Conservation (phyloP, 768 basidiomycete genomes). For the Pilatotrama ljubarskyi region DNA sequence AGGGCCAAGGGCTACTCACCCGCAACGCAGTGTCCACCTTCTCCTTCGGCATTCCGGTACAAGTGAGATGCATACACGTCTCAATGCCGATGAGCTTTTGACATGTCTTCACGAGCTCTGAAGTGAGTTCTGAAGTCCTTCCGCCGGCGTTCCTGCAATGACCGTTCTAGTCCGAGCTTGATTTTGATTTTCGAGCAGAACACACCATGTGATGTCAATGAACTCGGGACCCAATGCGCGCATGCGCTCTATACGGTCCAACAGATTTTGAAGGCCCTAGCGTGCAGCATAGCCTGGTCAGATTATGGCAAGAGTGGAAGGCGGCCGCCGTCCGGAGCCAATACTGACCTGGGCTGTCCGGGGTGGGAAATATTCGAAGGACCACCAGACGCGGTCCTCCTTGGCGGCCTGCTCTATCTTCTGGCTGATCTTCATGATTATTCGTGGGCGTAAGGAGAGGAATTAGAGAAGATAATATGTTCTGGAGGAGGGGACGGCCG, state of each 20-base stretch:
- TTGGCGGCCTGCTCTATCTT: slow-evolving; percentile 86
- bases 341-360: slow-evolving; percentile 82
- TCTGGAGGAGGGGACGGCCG: background rate
- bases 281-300: background rate
- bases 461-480: slow-evolving; percentile 16
- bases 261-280: slow-evolving; percentile 90
- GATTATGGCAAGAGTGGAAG: slow-evolving; percentile 5
- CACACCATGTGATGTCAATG: slow-evolving; percentile 92
- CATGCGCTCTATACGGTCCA: slow-evolving; percentile 99
- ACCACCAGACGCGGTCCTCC: slow-evolving; percentile 94
- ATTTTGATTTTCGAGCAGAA: slow-evolving; percentile 5
- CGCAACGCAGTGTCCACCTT: slow-evolving; percentile 90
- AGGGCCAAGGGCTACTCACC: slow-evolving; percentile 45
- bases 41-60: slow-evolving; percentile 97
- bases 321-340: background rate
- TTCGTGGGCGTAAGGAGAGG: slow-evolving; percentile 19
- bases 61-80: slow-evolving; percentile 98
- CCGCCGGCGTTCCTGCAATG: slow-evolving; percentile 89
- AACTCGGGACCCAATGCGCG: slow-evolving; percentile 93
- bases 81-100: slow-evolving; percentile 92
- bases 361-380: slow-evolving; percentile 98
- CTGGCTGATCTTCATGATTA: slow-evolving; percentile 88
- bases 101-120: slow-evolving; percentile 92
- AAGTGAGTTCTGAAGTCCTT: slow-evolving; percentile 90
- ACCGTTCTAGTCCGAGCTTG: background rate